phyloP scores from a whole-genome alignment of 192 early-diverging fungal species.

The Gonapodya sp. region DNA sequence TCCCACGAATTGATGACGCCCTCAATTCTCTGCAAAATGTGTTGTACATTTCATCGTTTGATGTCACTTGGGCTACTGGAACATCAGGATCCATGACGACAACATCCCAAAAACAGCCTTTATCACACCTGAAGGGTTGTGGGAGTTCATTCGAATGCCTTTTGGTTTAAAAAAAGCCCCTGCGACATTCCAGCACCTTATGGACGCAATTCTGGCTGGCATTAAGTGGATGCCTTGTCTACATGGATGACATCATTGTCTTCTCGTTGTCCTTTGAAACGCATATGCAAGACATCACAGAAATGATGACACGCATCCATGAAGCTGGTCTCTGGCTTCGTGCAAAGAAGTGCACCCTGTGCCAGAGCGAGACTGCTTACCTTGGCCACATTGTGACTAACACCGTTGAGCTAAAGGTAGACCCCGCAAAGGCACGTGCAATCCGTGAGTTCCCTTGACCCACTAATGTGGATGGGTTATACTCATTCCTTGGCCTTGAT shows the following conservation, averaged over 20 bases:
- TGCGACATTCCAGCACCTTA: conserved; percentile 23
- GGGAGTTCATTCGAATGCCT: conserved; percentile 26
- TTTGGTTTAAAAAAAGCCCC: conserved; percentile 32
- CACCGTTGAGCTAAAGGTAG: background rate
- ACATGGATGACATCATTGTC: conserved; percentile 25
- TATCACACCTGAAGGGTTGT: conserved; percentile 21
- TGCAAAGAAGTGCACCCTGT: background rate
- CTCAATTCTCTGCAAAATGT: background rate
- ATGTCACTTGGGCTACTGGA: conserved; percentile 12
- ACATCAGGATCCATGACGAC: conserved; percentile 14
- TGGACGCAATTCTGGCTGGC: conserved; percentile 25
- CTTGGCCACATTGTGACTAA: conserved; percentile 6
- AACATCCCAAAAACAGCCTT: conserved; percentile 24
- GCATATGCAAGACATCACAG: conserved; percentile 11
- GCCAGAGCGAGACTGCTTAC: background rate
- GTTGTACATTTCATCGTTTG: background rate
- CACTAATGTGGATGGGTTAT: background rate
- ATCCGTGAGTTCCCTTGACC: background rate
- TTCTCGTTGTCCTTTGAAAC: conserved; percentile 19
- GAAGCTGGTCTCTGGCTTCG: background rate
- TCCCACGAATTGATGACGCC: background rate
- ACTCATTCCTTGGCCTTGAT: conserved; percentile 9
- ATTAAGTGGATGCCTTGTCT: conserved; percentile 19
- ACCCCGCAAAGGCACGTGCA: conserved; percentile 7
- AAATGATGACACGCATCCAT: background rate